Evolutionary conservation across 805 yeast genomes (phyloP).

Genomic region (Spathaspora passalidarum): DNA sequence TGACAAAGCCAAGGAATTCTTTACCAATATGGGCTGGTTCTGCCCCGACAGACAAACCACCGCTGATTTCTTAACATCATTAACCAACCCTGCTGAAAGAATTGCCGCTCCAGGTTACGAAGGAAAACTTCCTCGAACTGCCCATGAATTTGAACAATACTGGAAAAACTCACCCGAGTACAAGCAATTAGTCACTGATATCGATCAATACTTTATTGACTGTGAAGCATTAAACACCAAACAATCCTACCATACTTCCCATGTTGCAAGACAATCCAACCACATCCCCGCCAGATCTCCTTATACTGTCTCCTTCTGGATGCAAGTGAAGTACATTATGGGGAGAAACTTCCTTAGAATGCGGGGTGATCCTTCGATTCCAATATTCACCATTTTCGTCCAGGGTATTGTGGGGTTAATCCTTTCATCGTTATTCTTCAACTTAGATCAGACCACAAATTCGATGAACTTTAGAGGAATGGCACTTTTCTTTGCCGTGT

Average conservation of each 20-base stretch:
- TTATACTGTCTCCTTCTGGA: conserved; percentile 41
- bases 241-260: conserved; percentile 20
- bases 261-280: conserved; percentile 38
- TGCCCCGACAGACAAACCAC: conserved; percentile 66
- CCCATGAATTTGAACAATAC: conserved; percentile 55
- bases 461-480: conserved; percentile 67
- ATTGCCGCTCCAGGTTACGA: conserved; percentile 47
- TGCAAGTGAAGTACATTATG: conserved; percentile 52
- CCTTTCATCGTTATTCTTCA: conserved; percentile 59
- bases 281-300: conserved; percentile 32
- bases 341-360: conserved; percentile 53
- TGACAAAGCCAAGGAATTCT: conserved; percentile 44
- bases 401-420: conserved; percentile 56
- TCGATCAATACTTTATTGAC: conserved; percentile 36
- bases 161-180: conserved; percentile 60
- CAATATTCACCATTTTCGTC: conserved; percentile 49
- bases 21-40: conserved; percentile 57
- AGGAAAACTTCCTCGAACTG: conserved; percentile 49
- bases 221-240: conserved; percentile 15
- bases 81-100: conserved; percentile 67
- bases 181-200: conserved; percentile 35
- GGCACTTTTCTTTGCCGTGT: conserved; percentile 55
- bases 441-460: conserved; percentile 44
- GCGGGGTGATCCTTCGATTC: conserved; percentile 55
- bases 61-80: conserved; percentile 63